Base-by-base conservation (phyloP, 2,329 filamentous ascomycete genomes). In the Fusarium hainanense region DNA sequence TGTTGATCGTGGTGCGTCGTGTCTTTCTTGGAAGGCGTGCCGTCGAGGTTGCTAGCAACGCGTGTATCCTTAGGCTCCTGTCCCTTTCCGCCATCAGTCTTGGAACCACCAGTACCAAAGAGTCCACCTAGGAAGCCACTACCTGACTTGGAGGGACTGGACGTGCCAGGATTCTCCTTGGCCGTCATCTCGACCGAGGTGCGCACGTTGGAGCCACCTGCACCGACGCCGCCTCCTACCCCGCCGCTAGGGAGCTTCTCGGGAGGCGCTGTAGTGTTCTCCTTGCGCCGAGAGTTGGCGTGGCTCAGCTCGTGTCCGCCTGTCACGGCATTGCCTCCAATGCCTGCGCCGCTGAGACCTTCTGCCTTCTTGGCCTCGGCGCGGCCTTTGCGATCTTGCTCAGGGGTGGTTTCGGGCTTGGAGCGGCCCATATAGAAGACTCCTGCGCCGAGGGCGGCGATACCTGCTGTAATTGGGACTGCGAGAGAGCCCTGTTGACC, bases 231-330 rank as follows among this genome's bases (percentile, higher is more conserved):
- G 2, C 79, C 79, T 0, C 78, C 78, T 3, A 78, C 74, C 8
- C 76, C 75, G 1, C 79, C 79, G 1, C 76, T 72, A 7, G 79
- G 78, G 1, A 80, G 72, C 62, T 79, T 72, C n/a, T 79, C 77
- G 25, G 16, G 60, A 25, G 59, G 43, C n/a, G 61, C 69, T 7
- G 77, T 73, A 4, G 73, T 75, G n/a, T 68, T 27, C 8, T 71
- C 65, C 8, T 56, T 71, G 30, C 67, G 68, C 7, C 71, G 44
- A 2, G 70, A 63, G 60, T 74, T 68, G 20, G 48, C 62, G 37
- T 65, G 63, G 30, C 75, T 71, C 18, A 75, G 61, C 63, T 78
- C 78, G 25, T 76, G 72, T 20, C 76, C 77, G 13, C 78, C 78
- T 1, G 77, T 75, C 20, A 68, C 60, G n/a, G 68, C 64, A 48